Evolutionary conservation across 257 asterid species (phyloP), one percentile per base, ranked within the genome.

Genomic region (Ligustrum vulgare): DNA sequence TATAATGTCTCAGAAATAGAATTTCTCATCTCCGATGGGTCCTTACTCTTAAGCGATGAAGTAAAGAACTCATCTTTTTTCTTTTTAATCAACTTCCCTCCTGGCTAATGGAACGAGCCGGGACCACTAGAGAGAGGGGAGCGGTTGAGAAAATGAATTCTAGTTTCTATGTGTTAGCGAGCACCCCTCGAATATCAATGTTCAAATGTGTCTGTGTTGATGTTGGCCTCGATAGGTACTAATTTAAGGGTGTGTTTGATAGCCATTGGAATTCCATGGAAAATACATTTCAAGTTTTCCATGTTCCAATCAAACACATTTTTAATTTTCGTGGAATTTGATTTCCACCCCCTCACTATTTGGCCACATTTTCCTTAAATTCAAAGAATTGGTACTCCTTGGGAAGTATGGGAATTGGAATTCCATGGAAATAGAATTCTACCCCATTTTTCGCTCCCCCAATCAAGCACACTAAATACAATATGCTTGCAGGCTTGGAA

Each of bases 401-500:
- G 1, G 1, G 31, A 28, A 28, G 31, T 28, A 28, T 28, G 31
- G 31, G 31, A 28, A 28, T 28, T 28, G 31, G 31, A 28, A 28
- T 28, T 28, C 31, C 31, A 28, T 28, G 31, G 31, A 28, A 28
- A 0, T 28, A 1, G 1, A 28, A 28, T 28, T 0, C 31, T 1
- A 28, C 31, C 31, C 1, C 31, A 28, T 28, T 28, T 28, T 28
- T 1, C 31, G 1, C n/a, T 28, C 31, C 31, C 1, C 31, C 31
- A 28, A 28, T 28, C 31, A 28, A 28, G 1, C 31, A 28, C 31
- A n/a, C n/a, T n/a, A n/a, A 39, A 71, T 70, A 49, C 13, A 11
- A 8, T 73, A 13, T 71, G 51, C 60, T 65, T 62, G 34, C 78
- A 87, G 91, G 89, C 86, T 54, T 86, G 90, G 90, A 79, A 77